Conservation (phyloP, 371 early-diverging fungal genomes). For the Mucor piriformis region DNA sequence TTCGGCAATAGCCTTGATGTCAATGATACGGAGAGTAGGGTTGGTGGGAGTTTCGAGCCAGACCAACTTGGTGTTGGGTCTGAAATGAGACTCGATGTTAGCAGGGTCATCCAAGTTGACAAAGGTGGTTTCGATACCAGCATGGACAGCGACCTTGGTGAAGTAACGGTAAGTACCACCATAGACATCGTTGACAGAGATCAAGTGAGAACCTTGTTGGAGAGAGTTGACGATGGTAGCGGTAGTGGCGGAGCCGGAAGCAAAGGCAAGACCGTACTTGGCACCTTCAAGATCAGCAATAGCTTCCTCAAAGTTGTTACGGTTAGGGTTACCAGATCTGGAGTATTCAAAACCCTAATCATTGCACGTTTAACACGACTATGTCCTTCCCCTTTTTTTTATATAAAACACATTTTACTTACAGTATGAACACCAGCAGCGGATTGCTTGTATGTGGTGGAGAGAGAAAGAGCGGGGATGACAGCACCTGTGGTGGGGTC, state of each 20-base stretch:
- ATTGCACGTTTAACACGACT: constrained; percentile 10
- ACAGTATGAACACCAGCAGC: constrained; percentile 90
- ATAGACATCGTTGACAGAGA: constrained; percentile 95
- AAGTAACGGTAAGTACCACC: constrained; percentile 98
- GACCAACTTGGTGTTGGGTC: constrained; percentile 81
- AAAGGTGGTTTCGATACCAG: constrained; percentile 82
- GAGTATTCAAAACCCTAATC: constrained; percentile 97
- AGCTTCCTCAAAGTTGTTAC: constrained; percentile 87
- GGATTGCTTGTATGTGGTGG: constrained; percentile 94
- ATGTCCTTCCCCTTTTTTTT: neutral
- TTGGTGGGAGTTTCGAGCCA: constrained; percentile 98
- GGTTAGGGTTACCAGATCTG: constrained; percentile 94
- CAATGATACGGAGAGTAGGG: constrained; percentile 93
- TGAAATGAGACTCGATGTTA: constrained; percentile 67
- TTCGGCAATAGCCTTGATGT: constrained; percentile 85
- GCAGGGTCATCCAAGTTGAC: constrained; percentile 84
- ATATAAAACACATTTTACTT: constrained; percentile 22
- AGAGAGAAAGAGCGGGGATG: constrained; percentile 92
- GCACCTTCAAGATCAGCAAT: constrained; percentile 92
- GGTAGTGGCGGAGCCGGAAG: constrained; percentile 93
- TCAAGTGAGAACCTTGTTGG: constrained; percentile 79
- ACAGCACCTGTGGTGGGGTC: constrained; percentile 91
- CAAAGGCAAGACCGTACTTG: constrained; percentile 91
- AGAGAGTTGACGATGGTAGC: constrained; percentile 84
- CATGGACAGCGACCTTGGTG: constrained; percentile 84